These are phyloP conservation scores for Candida silvatica DNA, from an alignment of 805 yeast species.

Conservation along the genomic window DNA sequence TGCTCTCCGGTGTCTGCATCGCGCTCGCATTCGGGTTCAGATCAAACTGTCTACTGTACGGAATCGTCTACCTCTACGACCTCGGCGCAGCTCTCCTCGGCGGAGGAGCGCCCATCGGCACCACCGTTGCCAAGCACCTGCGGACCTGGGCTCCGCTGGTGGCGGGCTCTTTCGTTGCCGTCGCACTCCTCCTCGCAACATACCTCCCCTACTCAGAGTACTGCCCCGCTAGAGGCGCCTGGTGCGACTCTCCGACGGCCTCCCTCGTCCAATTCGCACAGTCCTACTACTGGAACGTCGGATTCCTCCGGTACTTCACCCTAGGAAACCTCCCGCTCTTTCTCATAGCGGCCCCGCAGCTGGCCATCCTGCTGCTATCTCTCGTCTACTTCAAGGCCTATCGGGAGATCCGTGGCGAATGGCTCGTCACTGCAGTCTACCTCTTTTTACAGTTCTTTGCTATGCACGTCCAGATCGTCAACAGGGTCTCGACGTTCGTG, in stretches of 20 bases:
- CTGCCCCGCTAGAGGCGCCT: constrained; percentile 68
- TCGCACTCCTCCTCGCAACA: constrained; percentile 37
- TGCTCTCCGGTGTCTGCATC: constrained; percentile 45
- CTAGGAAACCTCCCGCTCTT: constrained; percentile 76
- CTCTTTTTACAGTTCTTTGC: constrained; percentile 43
- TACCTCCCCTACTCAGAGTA: constrained; percentile 44
- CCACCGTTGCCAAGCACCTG: not conserved
- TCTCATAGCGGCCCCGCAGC: constrained; percentile 61
- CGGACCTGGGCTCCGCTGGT: constrained; percentile 27
- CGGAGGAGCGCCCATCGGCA: not conserved
- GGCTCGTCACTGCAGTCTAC: constrained; percentile 34
- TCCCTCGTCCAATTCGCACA: constrained; percentile 69
- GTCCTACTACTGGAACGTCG: constrained; percentile 73
- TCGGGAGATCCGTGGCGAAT: constrained; percentile 27
- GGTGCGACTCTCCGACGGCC: constrained; percentile 61
- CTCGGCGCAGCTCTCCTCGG: constrained; percentile 21
- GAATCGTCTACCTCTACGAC: constrained; percentile 58
- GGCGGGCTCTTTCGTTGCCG: constrained; percentile 50
- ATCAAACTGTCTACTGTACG: constrained; percentile 71
- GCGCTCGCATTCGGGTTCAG: constrained; percentile 56
- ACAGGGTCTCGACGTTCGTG: constrained; percentile 66
- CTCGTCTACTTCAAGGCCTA: constrained; percentile 26
- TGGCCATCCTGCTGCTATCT: constrained; percentile 36
- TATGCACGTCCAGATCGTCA: constrained; percentile 84
- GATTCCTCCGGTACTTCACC: constrained; percentile 81